Conservation (phyloP, 1,284 basidiomycete species). For the Lentinula novae-zelandiae region DNA sequence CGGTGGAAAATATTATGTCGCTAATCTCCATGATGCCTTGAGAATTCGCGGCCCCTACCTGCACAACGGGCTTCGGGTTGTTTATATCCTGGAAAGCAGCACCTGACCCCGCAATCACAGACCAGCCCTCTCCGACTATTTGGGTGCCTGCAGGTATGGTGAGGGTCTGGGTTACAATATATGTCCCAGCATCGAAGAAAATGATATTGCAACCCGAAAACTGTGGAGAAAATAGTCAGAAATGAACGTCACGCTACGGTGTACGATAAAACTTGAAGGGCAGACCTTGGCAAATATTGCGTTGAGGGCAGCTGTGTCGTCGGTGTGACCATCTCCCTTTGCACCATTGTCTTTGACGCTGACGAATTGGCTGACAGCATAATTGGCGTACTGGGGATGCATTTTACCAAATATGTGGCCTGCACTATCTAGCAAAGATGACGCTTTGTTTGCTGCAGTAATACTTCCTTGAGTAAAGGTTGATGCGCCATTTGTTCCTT, state of each 20-base stretch:
- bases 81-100: constrained; percentile 43
- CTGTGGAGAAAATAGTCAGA: constrained; percentile 24
- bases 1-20: constrained; percentile 43
- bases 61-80: constrained; percentile 45
- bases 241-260: background rate
- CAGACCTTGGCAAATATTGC: constrained; percentile 44
- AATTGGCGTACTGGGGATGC: constrained; percentile 58
- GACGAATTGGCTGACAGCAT: constrained; percentile 50
- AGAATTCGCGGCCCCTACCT: constrained; percentile 38
- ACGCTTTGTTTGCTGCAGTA: constrained; percentile 38
- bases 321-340: constrained; percentile 56
- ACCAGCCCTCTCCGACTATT: constrained; percentile 62
- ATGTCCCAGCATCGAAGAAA: constrained; percentile 59
- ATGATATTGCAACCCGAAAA: constrained; percentile 58
- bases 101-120: constrained; percentile 55
- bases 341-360: constrained; percentile 58
- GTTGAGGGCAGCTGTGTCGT: constrained; percentile 60
- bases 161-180: constrained; percentile 59
- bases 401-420: constrained; percentile 50
- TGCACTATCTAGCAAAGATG: constrained; percentile 39
- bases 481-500: constrained; percentile 31
- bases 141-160: constrained; percentile 55
- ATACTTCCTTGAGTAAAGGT: constrained; percentile 40
- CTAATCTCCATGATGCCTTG: constrained; percentile 40
- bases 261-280: background rate